phyloP scores from a whole-genome alignment of 164 flowering plant genomes.

The Protea cynaroides region DNA sequence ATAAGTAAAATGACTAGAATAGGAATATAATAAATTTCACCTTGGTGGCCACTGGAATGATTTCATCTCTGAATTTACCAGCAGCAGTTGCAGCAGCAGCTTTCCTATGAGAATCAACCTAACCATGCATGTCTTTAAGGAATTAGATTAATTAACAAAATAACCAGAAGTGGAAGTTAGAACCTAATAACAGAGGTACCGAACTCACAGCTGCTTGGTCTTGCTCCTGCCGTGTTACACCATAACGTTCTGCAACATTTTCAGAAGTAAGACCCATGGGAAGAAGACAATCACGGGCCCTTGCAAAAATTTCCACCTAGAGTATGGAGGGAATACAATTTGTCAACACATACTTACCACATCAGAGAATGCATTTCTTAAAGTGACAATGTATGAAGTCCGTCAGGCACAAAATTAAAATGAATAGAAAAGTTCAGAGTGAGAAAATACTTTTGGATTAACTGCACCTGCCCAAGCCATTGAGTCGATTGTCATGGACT shows the following conservation, averaged over 20 bases:
- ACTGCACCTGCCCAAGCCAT: conserved; percentile 66
- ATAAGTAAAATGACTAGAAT: not conserved
- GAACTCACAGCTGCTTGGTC: conserved; percentile 96
- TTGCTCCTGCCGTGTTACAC: conserved; percentile 86
- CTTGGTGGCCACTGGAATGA: conserved; percentile 84
- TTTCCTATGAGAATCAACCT: conserved; percentile 87
- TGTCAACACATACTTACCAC: conserved; percentile 1
- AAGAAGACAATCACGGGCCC: conserved; percentile 90
- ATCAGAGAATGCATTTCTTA: not conserved
- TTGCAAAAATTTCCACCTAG: conserved; percentile 49
- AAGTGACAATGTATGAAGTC: not conserved
- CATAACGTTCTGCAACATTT: conserved; percentile 92
- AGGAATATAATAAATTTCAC: conserved; percentile 21
- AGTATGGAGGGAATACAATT: conserved; percentile 3
- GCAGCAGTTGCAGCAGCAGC: conserved; percentile 96
- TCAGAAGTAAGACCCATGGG: conserved; percentile 99
- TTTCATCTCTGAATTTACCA: conserved; percentile 94
- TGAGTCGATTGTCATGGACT: conserved; percentile 80
- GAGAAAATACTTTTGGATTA: conserved; percentile 64
- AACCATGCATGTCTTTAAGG: not conserved
- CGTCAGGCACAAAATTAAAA: no score
- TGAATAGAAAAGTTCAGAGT: not conserved
- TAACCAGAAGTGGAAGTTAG: not conserved
- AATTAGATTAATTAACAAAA: not conserved
- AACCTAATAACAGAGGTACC: conserved; percentile 1